A percentile compares a stretch with the other conserved stretches of the same genome.
phyloP scores from a whole-genome alignment of 129 eudicot species.

The Arctium lappa region DNA sequence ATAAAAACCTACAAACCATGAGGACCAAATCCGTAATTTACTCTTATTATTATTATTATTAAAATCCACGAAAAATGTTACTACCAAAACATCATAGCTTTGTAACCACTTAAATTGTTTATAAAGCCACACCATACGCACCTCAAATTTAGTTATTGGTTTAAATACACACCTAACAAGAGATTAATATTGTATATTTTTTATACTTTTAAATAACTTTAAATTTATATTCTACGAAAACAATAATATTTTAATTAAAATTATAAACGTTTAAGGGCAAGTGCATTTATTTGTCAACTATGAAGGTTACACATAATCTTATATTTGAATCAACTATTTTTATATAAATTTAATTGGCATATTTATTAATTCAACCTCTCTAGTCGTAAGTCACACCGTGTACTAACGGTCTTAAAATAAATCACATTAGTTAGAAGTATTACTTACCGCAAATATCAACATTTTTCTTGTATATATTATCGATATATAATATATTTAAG shows the following conservation, averaged over 20 bases:
- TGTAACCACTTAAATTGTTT: not conserved
- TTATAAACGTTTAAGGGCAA: not conserved
- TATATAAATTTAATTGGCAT: not conserved
- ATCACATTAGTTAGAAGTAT: too few relatives aligned
- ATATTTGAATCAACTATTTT: too few relatives aligned
- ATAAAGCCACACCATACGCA: not conserved
- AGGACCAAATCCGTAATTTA: too few relatives aligned
- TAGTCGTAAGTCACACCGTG: too few relatives aligned
- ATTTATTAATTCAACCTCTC: not conserved
- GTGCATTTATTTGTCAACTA: not conserved
- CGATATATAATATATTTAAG: too few relatives aligned
- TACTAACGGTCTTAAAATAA: too few relatives aligned
- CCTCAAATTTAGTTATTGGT: not conserved
- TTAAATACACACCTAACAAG: not conserved
- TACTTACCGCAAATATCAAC: too few relatives aligned
- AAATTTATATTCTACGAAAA: not conserved
- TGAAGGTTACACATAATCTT: not conserved
- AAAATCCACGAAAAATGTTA: not conserved
- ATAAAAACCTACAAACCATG: too few relatives aligned
- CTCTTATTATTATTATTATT: too few relatives aligned
- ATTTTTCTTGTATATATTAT: too few relatives aligned
- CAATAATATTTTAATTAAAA: not conserved
- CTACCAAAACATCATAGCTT: not conserved
- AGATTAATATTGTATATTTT: not conserved
- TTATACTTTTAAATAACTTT: not conserved